Evolutionary conservation across 2,329 filamentous ascomycete species (phyloP), one percentile per base, ranked within the genome.

Genomic region (Lecanicillium sp.): DNA sequence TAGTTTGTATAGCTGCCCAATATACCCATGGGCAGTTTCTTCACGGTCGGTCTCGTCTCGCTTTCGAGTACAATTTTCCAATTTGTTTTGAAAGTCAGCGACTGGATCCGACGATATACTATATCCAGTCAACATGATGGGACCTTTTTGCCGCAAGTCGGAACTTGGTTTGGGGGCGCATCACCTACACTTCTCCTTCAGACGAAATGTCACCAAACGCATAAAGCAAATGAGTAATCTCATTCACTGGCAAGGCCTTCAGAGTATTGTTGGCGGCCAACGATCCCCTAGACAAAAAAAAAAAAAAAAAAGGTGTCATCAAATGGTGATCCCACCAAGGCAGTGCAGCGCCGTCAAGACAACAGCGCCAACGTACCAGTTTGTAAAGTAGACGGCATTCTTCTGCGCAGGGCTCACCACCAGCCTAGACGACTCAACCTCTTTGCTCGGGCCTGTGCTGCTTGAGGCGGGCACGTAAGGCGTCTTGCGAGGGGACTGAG

Each of bases 211-310:
- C 60, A 16, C 63, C 65, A 47, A 75, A 74, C 0, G 70, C 64
- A 42, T 73, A 90, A 8, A 90, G 68, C 2, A 92, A 63, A 50
- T 90, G 85, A 0, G 84, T 90, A 25, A 92, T 65, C 37, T 83
- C 71, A 5, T 78, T 69, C 0, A 70, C 75, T 0, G 80, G 80
- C 7, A 94, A 65, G 44, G 83, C 70, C 47, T 83, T 71, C 0
- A 84, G 83, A 33, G 83, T 72, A 53, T 82, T 86, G 45, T 84
- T 75, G 39, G 85, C 73, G 17, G 65, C 79, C 52, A 94, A 92
- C 36, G 86, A 84, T 29, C 54, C 53, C 58, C 60, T 62, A 68
- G 51, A 75, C 78, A 37, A n/a, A n/a, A n/a, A n/a, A n/a, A n/a
- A n/a, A n/a, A n/a, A n/a, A n/a, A n/a, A n/a, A n/a, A n/a, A n/a